phyloP scores from a whole-genome alignment of 2,329 filamentous ascomycete genomes.

The Fusarium sp. region DNA sequence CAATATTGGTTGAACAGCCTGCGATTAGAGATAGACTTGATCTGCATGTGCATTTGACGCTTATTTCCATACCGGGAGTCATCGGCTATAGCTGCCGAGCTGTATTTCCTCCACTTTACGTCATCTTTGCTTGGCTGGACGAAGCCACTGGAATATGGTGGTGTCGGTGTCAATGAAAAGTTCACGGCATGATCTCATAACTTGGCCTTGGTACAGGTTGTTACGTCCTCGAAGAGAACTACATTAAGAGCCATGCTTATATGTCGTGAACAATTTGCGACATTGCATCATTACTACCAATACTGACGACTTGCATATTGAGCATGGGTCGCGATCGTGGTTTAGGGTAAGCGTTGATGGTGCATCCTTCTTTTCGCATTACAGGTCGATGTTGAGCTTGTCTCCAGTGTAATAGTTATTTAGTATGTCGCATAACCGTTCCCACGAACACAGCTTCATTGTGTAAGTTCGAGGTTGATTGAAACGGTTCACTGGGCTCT shows the following conservation, averaged over 20 bases:
- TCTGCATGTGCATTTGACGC: not conserved
- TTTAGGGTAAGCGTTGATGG: not conserved
- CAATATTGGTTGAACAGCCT: not conserved
- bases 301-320: not conserved
- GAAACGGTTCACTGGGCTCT: not conserved
- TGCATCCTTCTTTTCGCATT: too few species aligned
- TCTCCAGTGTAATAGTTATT: not conserved
- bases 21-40: not conserved
- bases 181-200: not conserved
- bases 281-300: not conserved
- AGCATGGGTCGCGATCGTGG: too few species aligned
- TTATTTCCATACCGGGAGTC: not conserved
- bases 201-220: too few species aligned
- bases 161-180: not conserved
- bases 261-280: too few species aligned
- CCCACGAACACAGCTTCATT: not conserved
- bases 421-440: not conserved
- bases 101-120: slow-evolving; percentile 5
- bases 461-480: not conserved
- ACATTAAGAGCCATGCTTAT: not conserved
- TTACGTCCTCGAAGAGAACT: not conserved
- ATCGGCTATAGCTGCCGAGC: not conserved
- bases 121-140: slow-evolving; percentile 1
- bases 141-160: not conserved
- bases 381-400: not conserved